Base-by-base conservation (phyloP, 129 eudicot species). In the Centella asiatica region DNA sequence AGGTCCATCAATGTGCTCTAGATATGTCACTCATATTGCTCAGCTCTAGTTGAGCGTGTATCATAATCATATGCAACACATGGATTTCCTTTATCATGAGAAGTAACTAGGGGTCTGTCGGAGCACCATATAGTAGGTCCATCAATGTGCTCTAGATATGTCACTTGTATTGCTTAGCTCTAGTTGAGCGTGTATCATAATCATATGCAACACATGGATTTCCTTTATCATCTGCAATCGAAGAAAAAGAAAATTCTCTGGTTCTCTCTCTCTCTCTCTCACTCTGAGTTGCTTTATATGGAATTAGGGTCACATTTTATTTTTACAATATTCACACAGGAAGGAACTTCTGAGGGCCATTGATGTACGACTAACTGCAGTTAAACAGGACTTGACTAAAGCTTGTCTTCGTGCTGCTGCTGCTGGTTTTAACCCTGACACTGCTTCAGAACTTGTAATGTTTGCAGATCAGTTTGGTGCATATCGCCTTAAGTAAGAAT, bases 331-430 rank as follows among this genome's bases (percentile, higher is more conserved):
- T 24, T 72, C 47, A 40, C 61, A 47, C 78, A 93, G 99, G 95
- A 93, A 85, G 86, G 96, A 93, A 76, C 93, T 93, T 46, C 70
- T 93, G 68, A 82, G 95, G 78, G 99, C 99, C 50, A 85, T 93
- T 60, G 99, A 93, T 70, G 86, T 93, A 31, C 72, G 99, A 77
- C 89, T 93, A 68, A 68, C 44, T 56, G 95, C 99, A 10, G 92
- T 83, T 49, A 85, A 73, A 79, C 87, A 93, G 70, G 99, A 87
- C 72, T 66, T 93, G 65, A 62, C 76, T 33, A 76, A 79, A 39
- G 88, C 99, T 49, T 85, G 84, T 77, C 64, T 75, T 58, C 85
- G 95, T 69, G 92, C 96, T 44, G 85, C 84, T 45, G 82, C 99
- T 72, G 96, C 96, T 65, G 99, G 99, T 68, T 93, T 88, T 60